Conservation (phyloP, 2,329 filamentous ascomycete species). For the Sporothrix luriei region DNA sequence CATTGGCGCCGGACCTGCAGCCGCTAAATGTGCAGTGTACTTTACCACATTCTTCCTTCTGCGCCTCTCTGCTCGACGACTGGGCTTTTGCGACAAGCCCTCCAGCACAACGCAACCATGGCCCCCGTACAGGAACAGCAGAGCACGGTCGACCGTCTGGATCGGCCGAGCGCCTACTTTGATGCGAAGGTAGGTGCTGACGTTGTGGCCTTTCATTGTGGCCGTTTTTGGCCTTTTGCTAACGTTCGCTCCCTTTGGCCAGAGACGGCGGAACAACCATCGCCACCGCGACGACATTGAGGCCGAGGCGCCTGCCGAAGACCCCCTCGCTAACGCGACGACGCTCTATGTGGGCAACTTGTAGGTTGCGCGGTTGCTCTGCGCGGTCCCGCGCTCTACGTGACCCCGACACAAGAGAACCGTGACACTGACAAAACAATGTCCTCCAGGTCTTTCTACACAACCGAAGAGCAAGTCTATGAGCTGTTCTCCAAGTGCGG, state of each 20-base stretch:
- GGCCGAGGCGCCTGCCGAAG: slow-evolving; percentile 64
- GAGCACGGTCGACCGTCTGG: slow-evolving; percentile 85
- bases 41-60: background rate
- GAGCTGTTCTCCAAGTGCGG: slow-evolving; percentile 95
- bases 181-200: slow-evolving; percentile 67
- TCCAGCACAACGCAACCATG: slow-evolving; percentile 28
- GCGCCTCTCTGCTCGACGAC: background rate
- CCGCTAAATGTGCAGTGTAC: slow-evolving; percentile 7
- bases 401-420: background rate
- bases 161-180: slow-evolving; percentile 94
- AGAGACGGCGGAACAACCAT: slow-evolving; percentile 67
- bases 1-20: background rate
- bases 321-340: slow-evolving; percentile 82
- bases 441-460: slow-evolving; percentile 79
- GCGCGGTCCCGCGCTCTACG: background rate
- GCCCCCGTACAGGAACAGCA: slow-evolving; percentile 42
- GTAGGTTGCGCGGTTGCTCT: slow-evolving; percentile 52
- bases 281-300: slow-evolving; percentile 60
- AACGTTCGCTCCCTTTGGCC: slow-evolving; percentile 33
- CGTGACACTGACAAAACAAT: background rate
- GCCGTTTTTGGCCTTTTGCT: background rate
- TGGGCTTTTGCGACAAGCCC: slow-evolving; percentile 22
- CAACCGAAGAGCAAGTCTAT: slow-evolving; percentile 97
- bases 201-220: background rate
- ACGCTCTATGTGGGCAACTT: slow-evolving; percentile 98